phyloP scores from a whole-genome alignment of 257 asterid species.

The Euphrasia confusa region DNA sequence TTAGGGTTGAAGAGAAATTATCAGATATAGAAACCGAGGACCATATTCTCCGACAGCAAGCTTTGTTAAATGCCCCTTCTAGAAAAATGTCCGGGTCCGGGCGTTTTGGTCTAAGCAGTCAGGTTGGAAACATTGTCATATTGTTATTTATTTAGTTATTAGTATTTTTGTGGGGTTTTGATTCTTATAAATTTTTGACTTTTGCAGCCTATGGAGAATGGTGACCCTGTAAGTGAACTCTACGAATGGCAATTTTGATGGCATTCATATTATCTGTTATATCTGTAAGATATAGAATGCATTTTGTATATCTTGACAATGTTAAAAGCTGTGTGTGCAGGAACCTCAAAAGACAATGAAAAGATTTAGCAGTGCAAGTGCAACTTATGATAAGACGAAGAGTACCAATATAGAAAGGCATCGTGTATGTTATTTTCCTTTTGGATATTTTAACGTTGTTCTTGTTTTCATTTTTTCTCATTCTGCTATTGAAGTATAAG shows the following conservation, averaged over 20 bases:
- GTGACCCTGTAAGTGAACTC: slow-evolving; percentile 50
- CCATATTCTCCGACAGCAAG: slow-evolving; percentile 49
- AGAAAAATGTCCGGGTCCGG: slow-evolving; percentile 51
- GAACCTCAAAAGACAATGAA: slow-evolving; percentile 35
- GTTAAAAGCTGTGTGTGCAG: slow-evolving; percentile 28
- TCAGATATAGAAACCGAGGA: slow-evolving; percentile 61
- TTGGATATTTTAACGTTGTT: neutral
- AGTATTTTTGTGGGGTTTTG: neutral
- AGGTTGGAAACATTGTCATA: slow-evolving; percentile 28
- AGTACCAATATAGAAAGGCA: slow-evolving; percentile 53
- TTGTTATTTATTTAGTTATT: neutral
- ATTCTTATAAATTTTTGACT: slow-evolving; percentile 26
- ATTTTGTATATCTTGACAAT: slow-evolving; percentile 7
- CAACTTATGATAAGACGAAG: slow-evolving; percentile 35
- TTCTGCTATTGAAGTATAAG: slow-evolving; percentile 17
- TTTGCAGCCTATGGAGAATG: slow-evolving; percentile 58
- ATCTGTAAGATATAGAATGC: neutral
- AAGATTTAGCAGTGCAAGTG: slow-evolving; percentile 42
- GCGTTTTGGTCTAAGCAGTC: slow-evolving; percentile 29
- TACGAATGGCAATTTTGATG: slow-evolving; percentile 2
- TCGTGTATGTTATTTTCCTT: slow-evolving; percentile 38
- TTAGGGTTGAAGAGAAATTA: slow-evolving; percentile 64
- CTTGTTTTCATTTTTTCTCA: slow-evolving; percentile 5
- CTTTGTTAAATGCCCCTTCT: slow-evolving; percentile 37
- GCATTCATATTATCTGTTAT: slow-evolving; percentile 6